Conservation (phyloP, 129 eudicot genomes). For the Centrapalus pauciflorus region DNA sequence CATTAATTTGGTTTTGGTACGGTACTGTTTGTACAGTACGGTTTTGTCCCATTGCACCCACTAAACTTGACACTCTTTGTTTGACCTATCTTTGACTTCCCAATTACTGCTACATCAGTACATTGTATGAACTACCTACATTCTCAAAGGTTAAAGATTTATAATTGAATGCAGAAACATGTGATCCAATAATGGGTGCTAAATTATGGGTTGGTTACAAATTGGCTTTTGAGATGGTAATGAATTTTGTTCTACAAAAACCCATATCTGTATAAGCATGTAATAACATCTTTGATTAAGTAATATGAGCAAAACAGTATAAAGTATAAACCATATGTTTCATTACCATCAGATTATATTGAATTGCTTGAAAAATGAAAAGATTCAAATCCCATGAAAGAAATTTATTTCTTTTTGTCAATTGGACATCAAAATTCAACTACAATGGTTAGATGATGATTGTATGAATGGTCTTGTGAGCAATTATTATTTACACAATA, state of each 20-base stretch:
- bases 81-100: too few relatives aligned
- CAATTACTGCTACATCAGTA: too few relatives aligned
- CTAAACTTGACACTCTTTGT: too few relatives aligned
- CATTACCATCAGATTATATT: slow-evolving; percentile 11
- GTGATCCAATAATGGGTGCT: too few relatives aligned
- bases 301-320: neutral
- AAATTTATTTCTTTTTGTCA: slow-evolving; percentile 29
- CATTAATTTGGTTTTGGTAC: too few relatives aligned
- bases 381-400: slow-evolving; percentile 6
- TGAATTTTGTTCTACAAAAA: neutral
- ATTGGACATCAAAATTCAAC: slow-evolving; percentile 24
- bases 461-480: slow-evolving; percentile 26
- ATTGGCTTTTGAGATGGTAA: neutral
- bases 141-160: too few relatives aligned
- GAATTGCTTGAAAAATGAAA: neutral
- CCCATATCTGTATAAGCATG: neutral
- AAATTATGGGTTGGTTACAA: neutral
- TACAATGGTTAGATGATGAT: slow-evolving; percentile 20
- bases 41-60: too few relatives aligned
- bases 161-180: too few relatives aligned
- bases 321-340: neutral
- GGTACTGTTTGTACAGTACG: too few relatives aligned
- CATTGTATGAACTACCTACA: too few relatives aligned
- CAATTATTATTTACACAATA: slow-evolving; percentile 45
- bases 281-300: neutral